Evolutionary conservation across 208 protist species (phyloP), one percentile per base, ranked within the genome.

Genomic region (Trypanosomatidae sp.): DNA sequence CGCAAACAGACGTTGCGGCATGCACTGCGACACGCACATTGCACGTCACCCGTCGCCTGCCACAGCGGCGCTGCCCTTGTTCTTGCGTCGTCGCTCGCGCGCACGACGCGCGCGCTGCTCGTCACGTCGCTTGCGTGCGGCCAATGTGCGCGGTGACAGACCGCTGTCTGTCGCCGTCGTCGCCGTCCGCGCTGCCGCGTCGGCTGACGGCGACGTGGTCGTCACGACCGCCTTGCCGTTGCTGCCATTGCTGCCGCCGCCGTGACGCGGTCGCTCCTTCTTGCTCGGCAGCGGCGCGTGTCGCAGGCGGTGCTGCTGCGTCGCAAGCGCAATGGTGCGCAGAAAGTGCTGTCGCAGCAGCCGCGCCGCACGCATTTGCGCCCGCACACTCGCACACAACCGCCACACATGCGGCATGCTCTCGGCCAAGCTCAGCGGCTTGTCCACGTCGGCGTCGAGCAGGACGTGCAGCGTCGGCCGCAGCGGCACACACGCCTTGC

Each of bases 381-480:
- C 44, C 33, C 49, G 54, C 16, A 89, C 51, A 52, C 66, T 82
- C 10, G 21, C 51, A 37, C 80, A 89, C 6, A 89, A 50, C 40
- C 69, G 60, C n/a, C 75, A 60, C 71, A 70, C 84, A 57, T 75
- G 73, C 22, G 32, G 45, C 26, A 72, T 38, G 39, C 71, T 84
- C 21, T 73, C 61, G 8, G 26, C 51, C 41, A 77, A 15, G 15
- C 58, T 40, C 20, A 89, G 47, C 6, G 71, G 61, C 6, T 66
- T 46, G 53, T 89, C 80, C 30, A 83, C 68, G 32, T 85, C 74
- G 16, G 66, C 55, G 41, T 89, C 75, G 4, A 82, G 56, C 19
- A 66, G 58, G 0, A 89, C 80, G 35, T 89, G 80, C 39, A 89
- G 50, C 16, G 62, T 79, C 6, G 80, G 80, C 6, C 80, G 67